A percentile compares a stretch with the other conserved stretches of the same genome.
Evolutionary conservation across 1,139 yeast species (phyloP).

Genomic region (Magnusiomyces tetraspermus): DNA sequence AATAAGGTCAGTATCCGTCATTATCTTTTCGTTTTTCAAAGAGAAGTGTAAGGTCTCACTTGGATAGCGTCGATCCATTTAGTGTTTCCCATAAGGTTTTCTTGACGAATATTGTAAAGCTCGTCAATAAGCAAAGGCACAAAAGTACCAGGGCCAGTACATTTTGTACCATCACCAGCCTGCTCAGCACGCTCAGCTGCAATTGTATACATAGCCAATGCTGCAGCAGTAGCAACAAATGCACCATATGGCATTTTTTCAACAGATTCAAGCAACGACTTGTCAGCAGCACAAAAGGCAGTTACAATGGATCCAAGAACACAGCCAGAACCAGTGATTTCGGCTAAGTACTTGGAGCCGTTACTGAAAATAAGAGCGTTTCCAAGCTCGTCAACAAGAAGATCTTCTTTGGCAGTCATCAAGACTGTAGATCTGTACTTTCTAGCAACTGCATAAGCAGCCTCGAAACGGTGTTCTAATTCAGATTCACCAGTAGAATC

Average conservation of each 20-base stretch:
- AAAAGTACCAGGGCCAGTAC: conserved; percentile 45
- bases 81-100: conserved; percentile 4
- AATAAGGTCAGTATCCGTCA: too few species aligned
- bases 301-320: conserved; percentile 69
- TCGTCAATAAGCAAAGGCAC: conserved; percentile 40
- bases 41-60: not conserved
- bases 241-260: conserved; percentile 24
- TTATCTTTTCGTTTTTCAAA: too few species aligned
- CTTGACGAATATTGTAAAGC: conserved; percentile 27
- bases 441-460: conserved; percentile 45
- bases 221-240: conserved; percentile 46
- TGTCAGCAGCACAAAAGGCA: conserved; percentile 40
- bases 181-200: conserved; percentile 40
- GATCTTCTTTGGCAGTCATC: conserved; percentile 51
- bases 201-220: conserved; percentile 51
- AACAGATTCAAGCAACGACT: conserved; percentile 24
- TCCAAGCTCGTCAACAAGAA: conserved; percentile 39
- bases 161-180: conserved; percentile 23
- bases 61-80: not conserved
- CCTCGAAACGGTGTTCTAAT: conserved; percentile 23
- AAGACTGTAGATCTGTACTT: conserved; percentile 58
- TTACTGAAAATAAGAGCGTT: conserved; percentile 36
- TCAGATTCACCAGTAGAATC: conserved; percentile 31
- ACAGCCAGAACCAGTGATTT: conserved; percentile 86
- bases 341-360: conserved; percentile 59